Evolutionary conservation across 208 protist genomes (phyloP).

Genomic region (Zelonia costaricensis): DNA sequence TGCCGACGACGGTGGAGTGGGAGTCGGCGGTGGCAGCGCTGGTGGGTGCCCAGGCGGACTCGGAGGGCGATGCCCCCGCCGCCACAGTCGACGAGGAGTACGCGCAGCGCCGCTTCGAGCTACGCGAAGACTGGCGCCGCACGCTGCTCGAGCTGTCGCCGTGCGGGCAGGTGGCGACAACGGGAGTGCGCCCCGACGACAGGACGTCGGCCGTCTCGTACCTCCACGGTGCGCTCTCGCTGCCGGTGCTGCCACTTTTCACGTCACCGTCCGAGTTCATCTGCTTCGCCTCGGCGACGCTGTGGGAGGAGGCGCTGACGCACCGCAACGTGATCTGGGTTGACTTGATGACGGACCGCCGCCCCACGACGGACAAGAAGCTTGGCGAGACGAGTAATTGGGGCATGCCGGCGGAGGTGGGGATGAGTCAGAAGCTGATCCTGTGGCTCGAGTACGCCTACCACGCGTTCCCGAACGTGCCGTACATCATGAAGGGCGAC

Average conservation of each 20-base stretch:
- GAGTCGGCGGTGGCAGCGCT: not conserved
- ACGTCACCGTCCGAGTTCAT: constrained; percentile 11
- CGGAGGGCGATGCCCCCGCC: not conserved
- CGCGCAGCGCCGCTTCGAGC: constrained; percentile 3
- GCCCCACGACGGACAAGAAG: constrained; percentile 22
- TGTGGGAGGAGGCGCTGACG: constrained; percentile 38
- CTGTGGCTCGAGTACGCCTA: constrained; percentile 46
- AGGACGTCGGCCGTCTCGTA: constrained; percentile 4
- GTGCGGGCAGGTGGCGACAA: not conserved
- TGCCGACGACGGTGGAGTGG: constrained; percentile 1
- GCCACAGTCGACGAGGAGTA: not conserved
- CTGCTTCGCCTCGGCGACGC: constrained; percentile 24
- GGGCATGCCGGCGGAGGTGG: constrained; percentile 39
- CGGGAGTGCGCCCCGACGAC: not conserved
- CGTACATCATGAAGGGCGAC: constrained; percentile 54
- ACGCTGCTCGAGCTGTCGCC: not conserved
- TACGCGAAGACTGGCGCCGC: not conserved
- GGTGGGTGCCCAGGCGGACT: not conserved
- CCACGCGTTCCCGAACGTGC: constrained; percentile 30
- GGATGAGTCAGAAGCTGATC: constrained; percentile 44
- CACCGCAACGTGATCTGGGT: constrained; percentile 38
- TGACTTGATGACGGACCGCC: constrained; percentile 34
- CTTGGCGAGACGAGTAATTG: constrained; percentile 23
- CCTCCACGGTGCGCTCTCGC: not conserved
- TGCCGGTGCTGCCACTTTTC: constrained; percentile 14